phyloP scores from a whole-genome alignment of 225 moss, liverwort and hornwort genomes.

The Neckera pumila region DNA sequence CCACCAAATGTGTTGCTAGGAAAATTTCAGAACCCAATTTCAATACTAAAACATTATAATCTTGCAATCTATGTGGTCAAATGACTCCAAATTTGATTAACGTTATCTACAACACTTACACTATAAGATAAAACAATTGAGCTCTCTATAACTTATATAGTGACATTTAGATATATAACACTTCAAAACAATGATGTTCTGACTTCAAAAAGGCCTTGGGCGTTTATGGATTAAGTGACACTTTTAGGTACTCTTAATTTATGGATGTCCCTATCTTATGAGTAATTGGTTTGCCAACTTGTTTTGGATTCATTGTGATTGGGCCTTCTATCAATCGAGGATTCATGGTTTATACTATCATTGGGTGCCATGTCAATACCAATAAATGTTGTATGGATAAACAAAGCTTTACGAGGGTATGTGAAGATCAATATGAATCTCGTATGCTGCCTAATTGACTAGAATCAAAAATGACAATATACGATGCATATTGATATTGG shows the following conservation, averaged over 20 bases:
- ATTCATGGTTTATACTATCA: background rate
- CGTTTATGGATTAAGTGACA: too few species aligned
- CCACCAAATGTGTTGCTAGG: too few species aligned
- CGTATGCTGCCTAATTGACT: background rate
- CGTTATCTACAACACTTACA: too few species aligned
- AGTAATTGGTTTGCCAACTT: fast-evolving
- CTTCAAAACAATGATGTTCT: too few species aligned
- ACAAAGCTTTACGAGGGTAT: fast-evolving
- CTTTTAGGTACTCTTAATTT: fast-evolving
- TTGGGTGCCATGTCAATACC: fast-evolving
- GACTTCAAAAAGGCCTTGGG: too few species aligned
- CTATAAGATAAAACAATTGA: too few species aligned
- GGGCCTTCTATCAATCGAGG: fast-evolving
- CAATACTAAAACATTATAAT: too few species aligned
- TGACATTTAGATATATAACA: too few species aligned
- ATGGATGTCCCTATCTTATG: fast-evolving
- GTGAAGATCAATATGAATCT: background rate
- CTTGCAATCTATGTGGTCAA: too few species aligned
- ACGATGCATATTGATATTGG: background rate
- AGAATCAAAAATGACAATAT: fast-evolving
- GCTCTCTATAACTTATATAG: too few species aligned
- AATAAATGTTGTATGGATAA: background rate
- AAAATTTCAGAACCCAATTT: too few species aligned
- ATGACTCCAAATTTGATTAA: too few species aligned
- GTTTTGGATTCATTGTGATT: background rate